Evolutionary conservation across 768 basidiomycete genomes (phyloP), one percentile per base, ranked within the genome.

Genomic region (Tulasnella sp.): DNA sequence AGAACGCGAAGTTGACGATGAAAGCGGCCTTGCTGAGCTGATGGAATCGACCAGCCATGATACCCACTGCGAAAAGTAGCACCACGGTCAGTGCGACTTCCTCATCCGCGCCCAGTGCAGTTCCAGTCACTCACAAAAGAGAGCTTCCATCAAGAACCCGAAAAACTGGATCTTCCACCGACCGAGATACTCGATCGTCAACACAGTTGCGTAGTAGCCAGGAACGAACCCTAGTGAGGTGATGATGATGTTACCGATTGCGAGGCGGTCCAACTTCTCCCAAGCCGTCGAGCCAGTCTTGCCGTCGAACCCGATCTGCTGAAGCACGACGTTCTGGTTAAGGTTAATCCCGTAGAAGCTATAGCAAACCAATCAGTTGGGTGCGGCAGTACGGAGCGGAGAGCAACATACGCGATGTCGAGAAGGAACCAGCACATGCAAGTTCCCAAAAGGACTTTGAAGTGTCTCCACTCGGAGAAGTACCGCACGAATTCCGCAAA

Each of bases 221-320:
- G 91, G 90, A 4, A 92, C 88, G 77, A 91, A 92, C 37, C 91
- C 91, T 41, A 91, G 84, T 2, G 83, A 86, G 1, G 89, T 89
- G 74, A 92, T 85, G 78, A 91, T 90, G 44, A 92, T 82, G 74
- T 86, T 87, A 5, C 90, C 90, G 0, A 84, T 84, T 0, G 87
- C 84, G 32, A 90, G 81, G 69, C 88, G 86, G 84, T 87, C 90
- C 9, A 92, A 82, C 22, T 86, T 83, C 47, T 88, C 79, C 88
- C 88, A 89, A 7, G 87, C 80, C 0, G 85, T 83, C 37, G 37
- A 40, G 1, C 87, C 89, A 0, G 78, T 78, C 35, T 74, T 79
- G 14, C 17, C 7, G 65, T 83, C 88, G 76, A 84, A 91, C 0
- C 89, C 90, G 40, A 93, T 91, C 76, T 87, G 83, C 75, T 87